phyloP scores from a whole-genome alignment of 2,329 filamentous ascomycete genomes.

The Trichoderma simmonsii region DNA sequence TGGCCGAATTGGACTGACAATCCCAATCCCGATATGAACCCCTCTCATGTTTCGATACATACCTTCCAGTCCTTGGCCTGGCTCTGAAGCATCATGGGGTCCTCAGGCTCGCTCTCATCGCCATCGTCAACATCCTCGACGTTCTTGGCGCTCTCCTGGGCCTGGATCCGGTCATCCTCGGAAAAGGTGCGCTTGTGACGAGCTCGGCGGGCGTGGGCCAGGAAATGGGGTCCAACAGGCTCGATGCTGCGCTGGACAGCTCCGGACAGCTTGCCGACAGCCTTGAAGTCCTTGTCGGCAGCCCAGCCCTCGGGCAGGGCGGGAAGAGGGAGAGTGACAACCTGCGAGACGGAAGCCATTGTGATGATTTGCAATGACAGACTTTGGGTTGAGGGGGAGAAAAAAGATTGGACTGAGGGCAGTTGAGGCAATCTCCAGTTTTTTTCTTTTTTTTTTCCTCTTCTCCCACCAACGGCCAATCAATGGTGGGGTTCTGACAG shows the following conservation, averaged over 20 bases:
- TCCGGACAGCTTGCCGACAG: conserved; percentile 70
- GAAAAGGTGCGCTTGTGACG: conserved; percentile 97
- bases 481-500: conserved; percentile 17
- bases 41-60: conserved; percentile 25
- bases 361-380: conserved; percentile 6
- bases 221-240: conserved; percentile 94
- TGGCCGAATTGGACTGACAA: not conserved
- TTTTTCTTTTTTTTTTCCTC: conserved; percentile 20
- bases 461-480: conserved; percentile 6
- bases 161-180: conserved; percentile 96
- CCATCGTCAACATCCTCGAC: conserved; percentile 86
- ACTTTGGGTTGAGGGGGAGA: not conserved
- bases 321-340: conserved; percentile 67
- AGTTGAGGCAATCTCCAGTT: conserved; percentile 5
- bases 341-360: conserved; percentile 64
- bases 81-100: conserved; percentile 83
- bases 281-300: conserved; percentile 89
- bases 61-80: conserved; percentile 99
- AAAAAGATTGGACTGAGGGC: not conserved
- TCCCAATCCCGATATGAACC: not conserved
- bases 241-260: conserved; percentile 86
- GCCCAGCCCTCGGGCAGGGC: conserved; percentile 76
- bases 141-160: conserved; percentile 91
- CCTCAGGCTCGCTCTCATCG: conserved; percentile 91
- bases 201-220: conserved; percentile 92